Evolutionary conservation across 179 eudicot genomes (phyloP).

Genomic region (Dionaea muscipula): DNA sequence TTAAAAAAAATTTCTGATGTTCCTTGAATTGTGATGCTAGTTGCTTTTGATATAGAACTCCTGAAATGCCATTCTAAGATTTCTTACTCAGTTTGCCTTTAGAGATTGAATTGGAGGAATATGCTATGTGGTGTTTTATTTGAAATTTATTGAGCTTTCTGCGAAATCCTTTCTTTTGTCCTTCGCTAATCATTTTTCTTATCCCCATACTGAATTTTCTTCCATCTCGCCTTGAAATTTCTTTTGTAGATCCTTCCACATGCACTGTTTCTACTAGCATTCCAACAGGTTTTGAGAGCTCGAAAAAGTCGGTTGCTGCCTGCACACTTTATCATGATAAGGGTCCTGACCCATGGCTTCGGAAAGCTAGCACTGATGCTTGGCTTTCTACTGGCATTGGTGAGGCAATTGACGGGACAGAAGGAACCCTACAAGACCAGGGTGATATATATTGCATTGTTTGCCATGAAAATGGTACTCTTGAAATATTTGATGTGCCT

Average conservation of each 20-base stretch:
- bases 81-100: no score
- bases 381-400: conserved; percentile 90
- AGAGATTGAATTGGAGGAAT: no score
- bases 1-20: no score
- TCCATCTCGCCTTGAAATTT: neutral
- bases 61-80: no score
- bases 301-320: conserved; percentile 56
- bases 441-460: conserved; percentile 78
- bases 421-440: conserved; percentile 60
- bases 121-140: no score
- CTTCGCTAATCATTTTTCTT: no score
- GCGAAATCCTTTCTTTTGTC: no score
- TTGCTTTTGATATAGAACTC: no score
- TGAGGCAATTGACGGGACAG: conserved; percentile 86
- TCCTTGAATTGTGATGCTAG: no score
- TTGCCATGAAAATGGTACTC: conserved; percentile 72
- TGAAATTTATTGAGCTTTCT: no score
- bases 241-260: conserved; percentile 57
- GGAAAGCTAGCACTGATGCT: conserved; percentile 95
- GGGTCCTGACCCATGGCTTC: conserved; percentile 95
- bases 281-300: conserved; percentile 60
- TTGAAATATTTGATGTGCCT: conserved; percentile 86
- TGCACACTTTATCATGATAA: conserved; percentile 85
- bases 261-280: conserved; percentile 53
- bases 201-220: neutral